Base-by-base conservation (phyloP, 2,329 filamentous ascomycete genomes). In the Didymellaceae sp. region DNA sequence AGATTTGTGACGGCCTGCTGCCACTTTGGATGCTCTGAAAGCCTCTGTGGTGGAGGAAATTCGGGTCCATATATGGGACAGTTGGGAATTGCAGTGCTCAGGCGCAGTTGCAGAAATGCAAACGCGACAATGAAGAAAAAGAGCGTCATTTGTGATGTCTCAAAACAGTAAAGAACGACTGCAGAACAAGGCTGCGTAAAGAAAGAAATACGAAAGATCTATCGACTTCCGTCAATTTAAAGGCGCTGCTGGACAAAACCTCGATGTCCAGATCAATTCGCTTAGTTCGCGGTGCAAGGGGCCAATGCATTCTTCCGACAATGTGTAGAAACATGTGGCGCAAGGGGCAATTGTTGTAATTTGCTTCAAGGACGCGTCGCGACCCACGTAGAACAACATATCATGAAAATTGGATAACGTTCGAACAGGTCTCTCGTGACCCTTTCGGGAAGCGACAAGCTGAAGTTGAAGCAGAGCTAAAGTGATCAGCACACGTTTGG, bases 61-160 rank as follows among this genome's bases (percentile, higher is more conserved):
- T 63, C 62, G 1, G 62, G 52, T 10, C 62, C 62, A 31, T 55
- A 54, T 10, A 62, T 48, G 17, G 62, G 62, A 28, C 62, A 66
- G 31, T 65, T 65, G 20, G 62, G 62, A 9, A 58, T 42, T 7
- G 60, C 54, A 4, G 28, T 21, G 24, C 32, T 49, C 10, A 49
- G 32, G 20, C 48, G 57, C 24, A 64, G 30, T 33, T 51, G 46
- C 1, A 16, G 14, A n/a, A 31, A 7, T 4, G 30, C 31, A 9
- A 62, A 31, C 5, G 26, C 26, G n/a, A 41, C 14, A 4, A 21
- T 18, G 8, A 39, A 26, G 6, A 41, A n/a, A 25, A 7, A 26
- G 8, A 20, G 18, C 10, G 26, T 13, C 26, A 28, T 28, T 28
- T 28, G 7, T 5, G n/a, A n/a, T n/a, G 26, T 28, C 5, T 28